Evolutionary conservation across 2,329 filamentous ascomycete genomes (phyloP), one percentile per base, ranked within the genome.

Genomic region (Alternaria brassicae): DNA sequence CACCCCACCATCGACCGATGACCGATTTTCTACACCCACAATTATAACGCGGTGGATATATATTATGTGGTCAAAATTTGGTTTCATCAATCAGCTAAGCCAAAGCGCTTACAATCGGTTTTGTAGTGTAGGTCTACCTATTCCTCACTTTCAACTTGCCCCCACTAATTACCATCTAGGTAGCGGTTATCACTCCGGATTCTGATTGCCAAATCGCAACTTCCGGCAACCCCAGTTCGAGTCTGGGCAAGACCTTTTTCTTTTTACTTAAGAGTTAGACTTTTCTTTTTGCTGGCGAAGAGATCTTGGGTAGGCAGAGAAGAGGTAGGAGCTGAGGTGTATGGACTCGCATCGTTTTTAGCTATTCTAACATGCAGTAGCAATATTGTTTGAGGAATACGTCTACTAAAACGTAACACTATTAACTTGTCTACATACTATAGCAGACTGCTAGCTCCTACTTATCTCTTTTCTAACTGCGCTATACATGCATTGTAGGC

Each of bases 121-220:
- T 39, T 58, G 56, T 58, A 58, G 56, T 58, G 56, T 58, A 45
- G 3, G 51, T 53, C 13, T 2, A 36, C 27, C 12, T 13, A 21
- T 23, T n/a, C 6, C 40, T 17, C 51, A 53, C 51, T 45, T 37
- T n/a, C 21, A 27, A 19, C 51, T 45, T 53, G 51, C 51, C 51
- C 51, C 51, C 51, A 23, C 51, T 53, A 53, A 53, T 53, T 15
- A 28, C 51, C 51, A 27, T 45, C 23, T 4, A 53, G 51, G 51
- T 54, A 58, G 56, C 56, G 56, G 56, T 58, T 58, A 58, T 58
- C 56, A 58, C 56, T 58, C 51, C 56, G 56, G 56, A 58, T 58
- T 58, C 56, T 58, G 56, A 58, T 58, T 15, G 30, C 3, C 1
- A 12, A 21, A 37, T 58, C 28, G 32, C 36, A 7, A 2, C 21